A percentile compares a stretch with the other conserved stretches of the same genome.
phyloP scores from a whole-genome alignment of 345 rosid genomes.

The Dimocarpus longan region DNA sequence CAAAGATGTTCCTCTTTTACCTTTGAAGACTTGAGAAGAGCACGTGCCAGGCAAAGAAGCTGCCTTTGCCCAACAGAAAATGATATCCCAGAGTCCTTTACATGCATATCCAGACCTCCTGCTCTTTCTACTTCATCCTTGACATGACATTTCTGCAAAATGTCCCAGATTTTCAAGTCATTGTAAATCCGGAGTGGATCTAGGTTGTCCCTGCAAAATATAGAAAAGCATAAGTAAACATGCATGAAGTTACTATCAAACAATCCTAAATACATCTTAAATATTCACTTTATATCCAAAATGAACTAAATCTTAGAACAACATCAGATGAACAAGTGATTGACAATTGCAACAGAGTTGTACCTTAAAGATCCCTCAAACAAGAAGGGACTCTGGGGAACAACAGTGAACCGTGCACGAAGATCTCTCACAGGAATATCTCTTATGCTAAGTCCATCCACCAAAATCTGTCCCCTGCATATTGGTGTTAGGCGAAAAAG shows the following conservation, averaged over 20 bases:
- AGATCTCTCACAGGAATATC: constrained; percentile 77
- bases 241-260: not conserved
- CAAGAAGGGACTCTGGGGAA: constrained; percentile 89
- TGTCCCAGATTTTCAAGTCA: constrained; percentile 70
- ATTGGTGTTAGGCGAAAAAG: constrained; percentile 78
- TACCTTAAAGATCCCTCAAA: constrained; percentile 90
- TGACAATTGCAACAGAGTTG: not conserved
- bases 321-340: constrained; percentile 2
- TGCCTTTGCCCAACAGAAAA: constrained; percentile 94
- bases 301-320: not conserved
- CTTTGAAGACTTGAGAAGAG: constrained; percentile 86
- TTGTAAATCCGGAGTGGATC: constrained; percentile 62
- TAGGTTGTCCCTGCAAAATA: constrained; percentile 65
- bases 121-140: constrained; percentile 75
- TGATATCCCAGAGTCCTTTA: constrained; percentile 68
- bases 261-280: not conserved
- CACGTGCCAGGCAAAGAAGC: constrained; percentile 89
- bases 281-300: not conserved
- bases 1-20: constrained; percentile 30
- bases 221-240: not conserved
- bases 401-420: constrained; percentile 72
- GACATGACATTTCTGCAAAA: constrained; percentile 75
- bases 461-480: constrained; percentile 62
- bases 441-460: constrained; percentile 68
- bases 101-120: constrained; percentile 67